Percentiles rank a stretch among this genome's conserved stretches.
Evolutionary conservation across 2,329 filamentous ascomycete genomes (phyloP).

Genomic region (Nemania abortiva): DNA sequence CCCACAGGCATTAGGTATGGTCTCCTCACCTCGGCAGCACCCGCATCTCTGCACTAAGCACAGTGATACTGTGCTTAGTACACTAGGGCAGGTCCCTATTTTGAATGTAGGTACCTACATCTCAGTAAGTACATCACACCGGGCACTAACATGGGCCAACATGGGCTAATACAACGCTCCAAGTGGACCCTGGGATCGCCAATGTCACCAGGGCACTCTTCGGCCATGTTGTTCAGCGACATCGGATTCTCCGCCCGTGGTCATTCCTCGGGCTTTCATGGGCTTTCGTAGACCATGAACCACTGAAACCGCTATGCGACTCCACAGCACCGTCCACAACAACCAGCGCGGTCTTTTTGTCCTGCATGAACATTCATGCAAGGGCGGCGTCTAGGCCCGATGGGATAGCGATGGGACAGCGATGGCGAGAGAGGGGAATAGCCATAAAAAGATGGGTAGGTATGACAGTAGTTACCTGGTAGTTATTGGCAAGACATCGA

Average conservation of each 20-base stretch:
- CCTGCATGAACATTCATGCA: constrained; percentile 42
- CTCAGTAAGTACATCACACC: background rate
- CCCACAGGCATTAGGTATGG: background rate
- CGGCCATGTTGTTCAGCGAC: constrained; percentile 35
- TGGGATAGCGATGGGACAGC: no score
- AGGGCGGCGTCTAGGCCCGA: constrained; percentile 32
- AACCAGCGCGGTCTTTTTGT: constrained; percentile 17
- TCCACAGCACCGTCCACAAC: no score
- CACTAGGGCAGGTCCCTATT: background rate
- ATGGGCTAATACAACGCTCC: constrained; percentile 1
- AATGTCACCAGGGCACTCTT: constrained; percentile 11
- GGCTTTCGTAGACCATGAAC: constrained; percentile 11
- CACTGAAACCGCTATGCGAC: constrained; percentile 33
- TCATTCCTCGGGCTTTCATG: constrained; percentile 2
- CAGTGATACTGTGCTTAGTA: background rate
- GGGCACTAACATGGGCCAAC: background rate
- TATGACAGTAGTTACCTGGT: no score
- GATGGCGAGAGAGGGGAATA: background rate
- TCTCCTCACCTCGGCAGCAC: constrained; percentile 29
- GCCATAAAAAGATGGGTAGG: background rate
- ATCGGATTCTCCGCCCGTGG: constrained; percentile 37
- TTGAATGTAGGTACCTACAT: background rate
- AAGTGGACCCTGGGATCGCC: constrained; percentile 28
- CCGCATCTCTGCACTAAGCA: constrained; percentile 20
- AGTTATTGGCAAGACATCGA: constrained; percentile 8